Base-by-base conservation (phyloP, 2,329 filamentous ascomycete species). In the Zymoseptoria brevis region DNA sequence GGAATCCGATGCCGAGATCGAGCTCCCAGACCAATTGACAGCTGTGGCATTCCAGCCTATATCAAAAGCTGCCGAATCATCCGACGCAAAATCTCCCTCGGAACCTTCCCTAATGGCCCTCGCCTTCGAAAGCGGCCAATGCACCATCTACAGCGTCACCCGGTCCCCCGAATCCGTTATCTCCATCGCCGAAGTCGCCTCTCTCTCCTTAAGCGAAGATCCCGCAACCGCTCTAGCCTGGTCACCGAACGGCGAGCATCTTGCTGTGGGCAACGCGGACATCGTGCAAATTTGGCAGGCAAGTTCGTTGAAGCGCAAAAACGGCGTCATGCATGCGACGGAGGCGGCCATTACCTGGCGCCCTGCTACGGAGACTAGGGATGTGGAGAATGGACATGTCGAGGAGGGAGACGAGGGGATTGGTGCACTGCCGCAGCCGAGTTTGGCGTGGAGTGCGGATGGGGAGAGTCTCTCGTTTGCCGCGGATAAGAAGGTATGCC, bases 361-460 rank as follows among this genome's bases (percentile, higher is more conserved):
- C 26, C 65, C 67, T 8, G 61, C 64, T 26, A 52, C 60, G 7
- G 63, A 64, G 19, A 53, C 45, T 7, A 60, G 60, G 41, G 63
- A 50, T 55, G 60, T 35, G 48, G 61, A 62, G 13, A 59, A 61
- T 50, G 65, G 57, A 9, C 57, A 65, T 13, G 62, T 63, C 13
- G 61, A 65, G 24, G 53, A 66, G 19, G 57, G 50, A 48, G 61
- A 60, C 8, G 63, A 65, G 21, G 35, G 13, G 13, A n/a, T 16
- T 13, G 5, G 16, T 11, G 35, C 35, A 4, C 35, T 45, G 16
- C 54, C 57, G 13, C 68, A 72, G 60, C 72, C 72, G 8, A 72
- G 67, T 61, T 69, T 83, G 55, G 75, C 74, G 29, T 83, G 81
- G 81, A 80, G 81, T 67, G 73, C 73, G 11, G 77, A 82, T 67